Conservation (phyloP, 139 green algal genomes). For the Nannochloris sp. region DNA sequence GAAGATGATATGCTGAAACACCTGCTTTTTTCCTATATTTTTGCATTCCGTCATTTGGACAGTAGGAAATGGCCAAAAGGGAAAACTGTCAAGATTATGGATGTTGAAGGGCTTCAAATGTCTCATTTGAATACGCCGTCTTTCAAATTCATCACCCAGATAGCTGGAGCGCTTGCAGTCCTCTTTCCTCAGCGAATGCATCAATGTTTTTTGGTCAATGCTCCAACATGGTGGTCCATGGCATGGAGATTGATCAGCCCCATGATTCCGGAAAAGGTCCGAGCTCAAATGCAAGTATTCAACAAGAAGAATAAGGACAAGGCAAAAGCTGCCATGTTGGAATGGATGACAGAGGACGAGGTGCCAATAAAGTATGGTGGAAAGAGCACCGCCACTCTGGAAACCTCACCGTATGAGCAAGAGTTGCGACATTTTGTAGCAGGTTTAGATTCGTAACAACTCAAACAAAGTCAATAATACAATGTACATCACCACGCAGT, state of each 20-base stretch:
- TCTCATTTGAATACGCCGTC: background rate
- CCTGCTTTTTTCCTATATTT: conserved; percentile 19
- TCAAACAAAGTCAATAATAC: background rate
- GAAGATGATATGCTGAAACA: conserved; percentile 21
- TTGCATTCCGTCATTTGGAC: conserved; percentile 14
- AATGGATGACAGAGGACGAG: conserved; percentile 8
- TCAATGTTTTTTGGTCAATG: conserved; percentile 23
- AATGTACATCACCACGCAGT: background rate
- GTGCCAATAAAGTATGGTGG: conserved; percentile 7
- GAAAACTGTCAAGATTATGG: conserved; percentile 22
- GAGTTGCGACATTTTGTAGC: conserved; percentile 3
- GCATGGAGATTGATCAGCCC: conserved; percentile 21
- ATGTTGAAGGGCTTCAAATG: conserved; percentile 17
- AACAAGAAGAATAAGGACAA: conserved; percentile 10
- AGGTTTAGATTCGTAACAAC: conserved; percentile 5
- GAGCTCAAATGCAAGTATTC: conserved; percentile 19
- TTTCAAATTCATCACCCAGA: conserved; percentile 20
- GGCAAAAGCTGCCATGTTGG: background rate
- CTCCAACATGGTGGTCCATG: conserved; percentile 24
- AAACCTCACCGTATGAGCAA: background rate
- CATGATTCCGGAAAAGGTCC: conserved; percentile 16
- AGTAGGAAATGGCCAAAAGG: background rate
- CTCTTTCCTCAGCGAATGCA: conserved; percentile 31
- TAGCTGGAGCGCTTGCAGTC: conserved; percentile 10
- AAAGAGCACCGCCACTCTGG: background rate